Base-by-base conservation (phyloP, 2,329 filamentous ascomycete genomes). In the Metarhizium rileyi region DNA sequence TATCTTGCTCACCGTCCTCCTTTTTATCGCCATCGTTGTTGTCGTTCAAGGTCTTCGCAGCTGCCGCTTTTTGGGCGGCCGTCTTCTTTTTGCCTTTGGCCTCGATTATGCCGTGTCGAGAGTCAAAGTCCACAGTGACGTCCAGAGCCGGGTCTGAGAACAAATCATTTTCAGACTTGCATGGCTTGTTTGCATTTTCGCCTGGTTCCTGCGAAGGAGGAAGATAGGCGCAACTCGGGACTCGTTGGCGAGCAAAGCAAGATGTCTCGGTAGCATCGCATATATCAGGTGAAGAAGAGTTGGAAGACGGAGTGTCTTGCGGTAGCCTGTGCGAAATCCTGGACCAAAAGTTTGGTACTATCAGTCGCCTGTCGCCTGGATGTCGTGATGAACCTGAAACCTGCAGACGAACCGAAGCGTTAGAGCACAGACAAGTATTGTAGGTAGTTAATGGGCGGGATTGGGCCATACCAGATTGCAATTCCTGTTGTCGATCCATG, bases 81-180 rank as follows among this genome's bases (percentile, higher is more conserved):
- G 53, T 52, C 49, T 57, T 57, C 51, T 53, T 59, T 44, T 60
- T 60, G n/a, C n/a, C n/a, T 30, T 54, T 57, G 22, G 23, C 53
- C 46, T 53, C 40, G 16, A 51, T 46, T 16, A 56, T 48, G 28
- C 55, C 56, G 16, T 56, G 51, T 36, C 50, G 50, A 5, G 50
- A 57, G 27, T 42, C 30, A 50, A 55, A 59, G 48, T 61, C 58
- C 18, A 61, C 50, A 7, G 41, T 43, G 8, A 64, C 53, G 33
- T 64, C 59, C 5, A 46, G 28, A 9, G 22, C 25, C 5, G 57
- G 58, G 27, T 59, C 58, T 16, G 47, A 44, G 7, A 58, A 54
- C 25, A 55, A 44, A 25, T 51, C 52, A 26, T 51, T 45, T 18
- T 44, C n/a, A 8, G 56, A 44, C 1, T 18, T 44, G 5, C 40